A percentile compares a stretch with the other conserved stretches of the same genome.
Conservation (phyloP, 495 filamentous ascomycete genomes). For the Penicillium taxi region DNA sequence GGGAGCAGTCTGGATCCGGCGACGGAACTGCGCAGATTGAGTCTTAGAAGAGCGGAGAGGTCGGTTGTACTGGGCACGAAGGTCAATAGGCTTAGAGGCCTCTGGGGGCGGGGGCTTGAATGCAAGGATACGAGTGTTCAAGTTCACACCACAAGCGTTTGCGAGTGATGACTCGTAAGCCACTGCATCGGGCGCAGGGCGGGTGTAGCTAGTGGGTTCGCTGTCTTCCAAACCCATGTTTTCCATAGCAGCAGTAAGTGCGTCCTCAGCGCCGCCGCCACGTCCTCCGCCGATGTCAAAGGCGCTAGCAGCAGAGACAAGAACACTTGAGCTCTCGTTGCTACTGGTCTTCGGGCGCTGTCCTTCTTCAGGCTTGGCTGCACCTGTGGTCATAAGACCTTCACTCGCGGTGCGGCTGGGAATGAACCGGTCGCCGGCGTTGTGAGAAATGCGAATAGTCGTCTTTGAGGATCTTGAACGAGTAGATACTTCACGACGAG, state of each 20-base stretch:
- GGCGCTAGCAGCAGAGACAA: conserved; percentile 59
- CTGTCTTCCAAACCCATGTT: conserved; percentile 63
- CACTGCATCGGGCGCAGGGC: conserved; percentile 74
- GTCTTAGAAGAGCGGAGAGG: conserved; percentile 73
- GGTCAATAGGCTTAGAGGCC: conserved; percentile 94
- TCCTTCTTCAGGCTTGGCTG: conserved; percentile 69
- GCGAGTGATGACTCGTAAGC: conserved; percentile 92
- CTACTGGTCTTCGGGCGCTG: conserved; percentile 61
- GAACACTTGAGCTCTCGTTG: conserved; percentile 52
- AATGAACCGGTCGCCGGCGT: conserved; percentile 89
- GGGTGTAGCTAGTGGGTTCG: conserved; percentile 53
- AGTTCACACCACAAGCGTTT: conserved; percentile 80
- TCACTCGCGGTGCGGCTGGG: conserved; percentile 86
- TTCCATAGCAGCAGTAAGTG: conserved; percentile 70
- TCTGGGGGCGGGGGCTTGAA: conserved; percentile 97
- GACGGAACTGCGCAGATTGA: conserved; percentile 71
- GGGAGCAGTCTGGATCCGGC: conserved; percentile 85
- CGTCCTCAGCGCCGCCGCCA: conserved; percentile 60
- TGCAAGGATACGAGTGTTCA: conserved; percentile 92
- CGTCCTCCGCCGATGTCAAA: conserved; percentile 60
- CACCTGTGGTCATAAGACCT: conserved; percentile 70
- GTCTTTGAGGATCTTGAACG: conserved; percentile 58
- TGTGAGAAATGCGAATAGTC: conserved; percentile 64
- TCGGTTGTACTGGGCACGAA: conserved; percentile 95
- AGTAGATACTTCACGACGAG: conserved; percentile 51